Evolutionary conservation across 345 rosid genomes (phyloP), one percentile per base, ranked within the genome.

Genomic region (Durio zibethinus): DNA sequence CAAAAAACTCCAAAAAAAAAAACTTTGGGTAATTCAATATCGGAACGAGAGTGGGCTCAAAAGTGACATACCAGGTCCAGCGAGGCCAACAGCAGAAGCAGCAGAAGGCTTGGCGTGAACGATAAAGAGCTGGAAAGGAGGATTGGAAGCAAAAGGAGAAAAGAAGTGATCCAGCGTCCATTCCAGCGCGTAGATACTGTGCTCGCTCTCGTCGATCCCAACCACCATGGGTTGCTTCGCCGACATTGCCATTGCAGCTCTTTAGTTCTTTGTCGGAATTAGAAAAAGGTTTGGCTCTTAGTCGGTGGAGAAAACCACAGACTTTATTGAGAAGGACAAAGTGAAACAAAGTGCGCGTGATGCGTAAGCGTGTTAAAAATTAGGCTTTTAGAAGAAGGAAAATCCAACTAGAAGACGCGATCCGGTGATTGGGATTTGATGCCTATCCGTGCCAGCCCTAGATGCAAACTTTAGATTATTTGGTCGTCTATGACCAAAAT

Each of bases 151-250:
- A 40, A 71, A 82, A 3, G 92, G 91, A 72, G 84, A 75, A 84
- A 93, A 89, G 88, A 96, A 93, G 62, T 80, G 95, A 76, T 90
- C 92, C 5, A 96, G 86, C 2, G 94, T 90, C 99, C 98, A 96
- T 78, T 89, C 87, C 75, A 96, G 80, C 1, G 97, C 99, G 91
- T 93, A 93, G 6, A 23, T 45, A 80, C 97, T 92, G 42, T 84
- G 93, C 69, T 90, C 91, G 80, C 94, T 90, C 0, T 90, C 93
- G 78, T 92, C 97, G 45, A 89, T 56, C 5, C 89, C 97, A 1
- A 90, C 84, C 0, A 90, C 71, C 93, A 90, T 88, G 76, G 84
- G 84, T 29, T 86, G 82, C 80, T 89, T 90, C 57, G 86, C 90
- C 80, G 77, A 20, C 23, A 75, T 79, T 61, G 94, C 84, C 92